Conservation (phyloP, 2,329 filamentous ascomycete species). For the Cladosporium sphaerospermum region DNA sequence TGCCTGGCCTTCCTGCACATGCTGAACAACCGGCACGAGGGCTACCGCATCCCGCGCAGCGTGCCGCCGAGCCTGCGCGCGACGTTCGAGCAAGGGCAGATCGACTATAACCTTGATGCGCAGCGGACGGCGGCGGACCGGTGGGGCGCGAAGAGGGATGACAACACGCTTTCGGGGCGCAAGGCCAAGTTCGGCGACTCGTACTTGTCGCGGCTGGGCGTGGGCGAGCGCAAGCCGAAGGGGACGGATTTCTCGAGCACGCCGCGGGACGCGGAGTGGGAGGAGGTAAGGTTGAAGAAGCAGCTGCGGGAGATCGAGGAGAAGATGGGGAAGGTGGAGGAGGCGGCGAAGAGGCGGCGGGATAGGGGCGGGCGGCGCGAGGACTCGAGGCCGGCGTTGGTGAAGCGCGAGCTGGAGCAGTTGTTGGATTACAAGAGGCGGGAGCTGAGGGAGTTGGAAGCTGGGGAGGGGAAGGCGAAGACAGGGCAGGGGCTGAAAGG, state of each 20-base stretch:
- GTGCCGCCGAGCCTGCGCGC: constrained; percentile 86
- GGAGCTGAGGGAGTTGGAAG: constrained; percentile 68
- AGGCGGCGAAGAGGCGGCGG: constrained; percentile 49
- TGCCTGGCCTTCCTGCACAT: constrained; percentile 93
- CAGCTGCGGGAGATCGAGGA: constrained; percentile 83
- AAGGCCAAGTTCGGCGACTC: constrained; percentile 98
- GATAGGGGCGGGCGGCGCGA: constrained; percentile 46
- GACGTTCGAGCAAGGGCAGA: constrained; percentile 91
- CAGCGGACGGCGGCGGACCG: constrained; percentile 54
- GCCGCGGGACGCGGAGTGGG: constrained; percentile 88
- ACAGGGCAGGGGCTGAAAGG: constrained; percentile 68
- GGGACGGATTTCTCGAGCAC: constrained; percentile 87
- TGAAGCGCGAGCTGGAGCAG: constrained; percentile 91
- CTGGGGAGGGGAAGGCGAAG: constrained; percentile 61
- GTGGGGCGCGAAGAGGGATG: constrained; percentile 74
- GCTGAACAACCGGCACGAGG: constrained; percentile 90
- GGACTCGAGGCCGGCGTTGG: constrained; percentile 77
- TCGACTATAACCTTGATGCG: constrained; percentile 88
- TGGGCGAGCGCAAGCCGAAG: constrained; percentile 65
- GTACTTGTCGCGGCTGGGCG: constrained; percentile 83
- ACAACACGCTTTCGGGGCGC: constrained; percentile 74
- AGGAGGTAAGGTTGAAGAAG: constrained; percentile 90
- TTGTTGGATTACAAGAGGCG: constrained; percentile 89
- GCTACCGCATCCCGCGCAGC: constrained; percentile 84
- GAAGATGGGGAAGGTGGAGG: constrained; percentile 78